These are phyloP conservation scores for Fusarium dlaminii DNA, from an alignment of 2,329 filamentous ascomycete species.

Conservation along the genomic window DNA sequence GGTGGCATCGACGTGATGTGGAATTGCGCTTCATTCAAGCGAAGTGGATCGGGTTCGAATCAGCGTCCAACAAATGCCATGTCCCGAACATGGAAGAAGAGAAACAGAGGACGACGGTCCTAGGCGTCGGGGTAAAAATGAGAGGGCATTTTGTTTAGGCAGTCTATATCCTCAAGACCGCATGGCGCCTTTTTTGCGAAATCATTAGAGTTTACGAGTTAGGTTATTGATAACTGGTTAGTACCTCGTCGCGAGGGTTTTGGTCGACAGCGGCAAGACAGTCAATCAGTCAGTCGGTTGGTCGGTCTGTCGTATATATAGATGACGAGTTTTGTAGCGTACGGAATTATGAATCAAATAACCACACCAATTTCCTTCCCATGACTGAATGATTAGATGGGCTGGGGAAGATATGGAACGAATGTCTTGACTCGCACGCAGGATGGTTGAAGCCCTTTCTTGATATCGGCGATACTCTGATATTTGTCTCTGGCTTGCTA, in stretches of 20 bases:
- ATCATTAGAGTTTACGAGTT: slow-evolving; percentile 31
- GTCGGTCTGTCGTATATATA: background rate
- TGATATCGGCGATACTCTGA: background rate
- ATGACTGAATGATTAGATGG: background rate
- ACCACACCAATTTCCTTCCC: background rate
- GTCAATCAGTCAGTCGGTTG: background rate
- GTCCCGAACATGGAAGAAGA: slow-evolving; percentile 6
- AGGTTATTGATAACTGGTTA: background rate
- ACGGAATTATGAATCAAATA: slow-evolving; percentile 7
- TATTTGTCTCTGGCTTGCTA: background rate
- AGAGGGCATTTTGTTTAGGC: slow-evolving; percentile 34
- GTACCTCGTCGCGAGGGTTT: background rate
- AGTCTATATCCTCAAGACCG: slow-evolving; percentile 35
- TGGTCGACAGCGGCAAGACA: background rate
- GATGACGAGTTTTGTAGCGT: background rate
- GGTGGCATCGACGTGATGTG: slow-evolving; percentile 13
- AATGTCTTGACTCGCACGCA: background rate
- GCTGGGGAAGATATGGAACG: slow-evolving; percentile 14
- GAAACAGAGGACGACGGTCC: slow-evolving; percentile 26
- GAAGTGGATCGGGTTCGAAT: slow-evolving; percentile 1
- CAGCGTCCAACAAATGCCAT: slow-evolving; percentile 1
- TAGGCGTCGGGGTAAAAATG: slow-evolving; percentile 33
- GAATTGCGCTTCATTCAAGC: background rate
- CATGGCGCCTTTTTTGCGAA: slow-evolving; percentile 31
- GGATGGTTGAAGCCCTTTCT: background rate